These are phyloP conservation scores for Smallanthus sonchifolius DNA, from an alignment of 129 eudicot genomes.

Conservation along the genomic window DNA sequence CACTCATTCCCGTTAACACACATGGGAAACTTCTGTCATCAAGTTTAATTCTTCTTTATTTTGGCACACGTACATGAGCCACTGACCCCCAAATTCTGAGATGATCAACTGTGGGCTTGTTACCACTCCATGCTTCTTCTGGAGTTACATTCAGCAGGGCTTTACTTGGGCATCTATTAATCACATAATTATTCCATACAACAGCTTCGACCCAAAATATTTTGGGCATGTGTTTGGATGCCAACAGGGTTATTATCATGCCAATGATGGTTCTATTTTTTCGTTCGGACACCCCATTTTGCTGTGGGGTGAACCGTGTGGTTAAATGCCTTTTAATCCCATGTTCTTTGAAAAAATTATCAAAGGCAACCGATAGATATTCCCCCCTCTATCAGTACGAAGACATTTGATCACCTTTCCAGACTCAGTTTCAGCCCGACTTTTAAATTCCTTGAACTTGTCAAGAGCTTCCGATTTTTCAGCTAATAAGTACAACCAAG, in stretches of 20 bases:
- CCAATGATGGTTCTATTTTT: neutral
- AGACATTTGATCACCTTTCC: no score
- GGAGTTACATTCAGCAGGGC: neutral
- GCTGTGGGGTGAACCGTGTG: no score
- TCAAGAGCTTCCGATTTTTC: no score
- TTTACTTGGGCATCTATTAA: neutral
- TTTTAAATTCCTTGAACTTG: no score
- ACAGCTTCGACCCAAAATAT: neutral
- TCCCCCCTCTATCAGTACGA: no score
- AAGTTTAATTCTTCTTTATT: neutral
- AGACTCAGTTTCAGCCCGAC: no score
- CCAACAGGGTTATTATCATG: neutral
- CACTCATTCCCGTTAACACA: neutral
- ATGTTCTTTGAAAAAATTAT: no score
- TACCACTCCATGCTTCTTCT: neutral
- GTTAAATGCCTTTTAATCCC: no score
- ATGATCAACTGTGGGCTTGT: neutral
- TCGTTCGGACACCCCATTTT: no score
- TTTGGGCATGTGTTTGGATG: neutral
- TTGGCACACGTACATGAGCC: neutral
- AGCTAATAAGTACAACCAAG: no score
- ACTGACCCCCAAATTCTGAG: neutral
- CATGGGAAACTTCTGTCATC: neutral
- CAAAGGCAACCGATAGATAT: no score
- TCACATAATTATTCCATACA: neutral